Percentiles rank a stretch among this genome's conserved stretches.
Evolutionary conservation across 805 yeast genomes (phyloP).

Genomic region (Wickerhamomyces bisporus): DNA sequence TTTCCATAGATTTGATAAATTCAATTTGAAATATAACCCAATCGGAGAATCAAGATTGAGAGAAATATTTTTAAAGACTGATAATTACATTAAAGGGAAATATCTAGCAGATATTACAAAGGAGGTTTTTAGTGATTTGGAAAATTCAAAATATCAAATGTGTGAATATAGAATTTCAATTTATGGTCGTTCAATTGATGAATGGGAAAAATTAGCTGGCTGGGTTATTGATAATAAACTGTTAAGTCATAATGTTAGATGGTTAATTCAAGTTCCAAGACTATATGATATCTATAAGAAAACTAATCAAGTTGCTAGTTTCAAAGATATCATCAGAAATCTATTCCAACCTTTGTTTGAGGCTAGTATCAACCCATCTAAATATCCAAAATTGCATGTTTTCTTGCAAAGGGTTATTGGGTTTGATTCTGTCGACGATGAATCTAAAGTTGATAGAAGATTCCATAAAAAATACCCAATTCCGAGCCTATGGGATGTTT

Average conservation of each 20-base stretch:
- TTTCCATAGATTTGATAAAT: constrained; percentile 96
- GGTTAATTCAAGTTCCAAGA: constrained; percentile 95
- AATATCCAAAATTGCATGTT: constrained; percentile 86
- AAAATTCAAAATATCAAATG: constrained; percentile 94
- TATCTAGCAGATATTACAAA: constrained; percentile 91
- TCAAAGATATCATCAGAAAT: constrained; percentile 74
- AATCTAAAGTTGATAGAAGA: constrained; percentile 83
- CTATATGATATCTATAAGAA: constrained; percentile 84
- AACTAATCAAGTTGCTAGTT: constrained; percentile 60
- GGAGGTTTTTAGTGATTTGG: constrained; percentile 92
- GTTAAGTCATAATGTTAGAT: constrained; percentile 89
- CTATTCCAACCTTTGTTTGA: constrained; percentile 86
- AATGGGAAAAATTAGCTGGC: constrained; percentile 92
- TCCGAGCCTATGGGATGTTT: constrained; percentile 77
- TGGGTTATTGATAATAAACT: constrained; percentile 95
- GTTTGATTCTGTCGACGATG: constrained; percentile 98
- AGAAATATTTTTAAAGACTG: constrained; percentile 94
- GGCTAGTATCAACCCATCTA: constrained; percentile 76
- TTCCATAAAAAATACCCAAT: constrained; percentile 77
- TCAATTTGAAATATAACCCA: constrained; percentile 95
- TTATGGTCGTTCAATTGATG: constrained; percentile 83
- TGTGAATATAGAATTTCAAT: constrained; percentile 93
- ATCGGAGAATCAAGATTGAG: constrained; percentile 96
- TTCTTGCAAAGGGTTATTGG: constrained; percentile 94
- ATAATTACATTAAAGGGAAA: constrained; percentile 81